A percentile compares a stretch with the other conserved stretches of the same genome.
These are phyloP conservation scores for Amesomyces nigricolor DNA, from an alignment of 2,329 filamentous ascomycete genomes.

Conservation along the genomic window DNA sequence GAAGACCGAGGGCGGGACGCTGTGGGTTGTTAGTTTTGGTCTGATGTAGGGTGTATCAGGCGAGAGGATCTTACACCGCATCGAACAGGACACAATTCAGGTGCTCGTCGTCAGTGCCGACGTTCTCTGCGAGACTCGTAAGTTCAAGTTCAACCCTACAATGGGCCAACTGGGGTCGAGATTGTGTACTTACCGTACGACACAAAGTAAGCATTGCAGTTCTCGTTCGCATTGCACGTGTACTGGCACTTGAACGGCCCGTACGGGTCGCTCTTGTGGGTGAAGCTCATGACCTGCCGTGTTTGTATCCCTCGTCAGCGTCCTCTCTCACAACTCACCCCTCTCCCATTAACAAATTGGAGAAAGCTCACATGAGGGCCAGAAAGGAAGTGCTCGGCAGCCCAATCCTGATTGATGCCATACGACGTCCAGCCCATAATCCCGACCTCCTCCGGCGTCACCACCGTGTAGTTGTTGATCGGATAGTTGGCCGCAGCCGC, in stretches of 20 bases:
- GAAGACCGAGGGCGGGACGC: conserved; percentile 24
- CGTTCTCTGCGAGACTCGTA: conserved; percentile 9
- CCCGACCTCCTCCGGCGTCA: conserved; percentile 7
- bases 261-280: conserved; percentile 21
- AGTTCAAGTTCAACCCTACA: neutral
- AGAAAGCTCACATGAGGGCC: conserved; percentile 23
- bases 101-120: conserved; percentile 18
- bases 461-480: conserved; percentile 22
- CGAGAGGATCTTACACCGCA: conserved; percentile 21
- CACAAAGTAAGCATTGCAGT: conserved; percentile 28
- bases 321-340: neutral
- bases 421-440: conserved; percentile 18
- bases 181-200: conserved; percentile 23
- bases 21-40: conserved; percentile 16
- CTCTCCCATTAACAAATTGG: too few species aligned
- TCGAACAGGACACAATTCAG: conserved; percentile 25
- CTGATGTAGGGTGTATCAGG: neutral
- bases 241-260: conserved; percentile 31
- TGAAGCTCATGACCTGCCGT: conserved; percentile 20
- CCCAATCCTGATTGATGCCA: conserved; percentile 18
- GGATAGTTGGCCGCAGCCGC: conserved; percentile 2
- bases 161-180: too few species aligned
- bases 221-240: conserved; percentile 25
- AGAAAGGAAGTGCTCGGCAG: conserved; percentile 20
- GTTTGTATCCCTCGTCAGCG: neutral